Conservation (phyloP, 306 rosid species). For the Cicer pinnatifidum region DNA sequence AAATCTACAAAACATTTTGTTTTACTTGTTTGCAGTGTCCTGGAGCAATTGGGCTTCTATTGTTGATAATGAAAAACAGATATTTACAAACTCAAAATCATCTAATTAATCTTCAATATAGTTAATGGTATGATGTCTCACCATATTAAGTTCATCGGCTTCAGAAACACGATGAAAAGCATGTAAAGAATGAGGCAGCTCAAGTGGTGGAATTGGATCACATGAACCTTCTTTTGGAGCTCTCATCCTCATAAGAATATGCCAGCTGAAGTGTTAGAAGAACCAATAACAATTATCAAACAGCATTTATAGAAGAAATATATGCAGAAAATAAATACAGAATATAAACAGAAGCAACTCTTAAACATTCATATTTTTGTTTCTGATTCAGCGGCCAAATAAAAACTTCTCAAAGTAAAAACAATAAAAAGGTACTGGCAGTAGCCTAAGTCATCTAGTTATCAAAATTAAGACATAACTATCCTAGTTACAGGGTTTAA, state of each 20-base stretch:
- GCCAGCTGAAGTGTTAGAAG: constrained; percentile 67
- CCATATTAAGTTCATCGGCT: constrained; percentile 69
- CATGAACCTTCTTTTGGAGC: constrained; percentile 78
- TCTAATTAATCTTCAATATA: constrained; percentile 17
- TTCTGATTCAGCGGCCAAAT: background rate
- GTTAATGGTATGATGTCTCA: constrained; percentile 34
- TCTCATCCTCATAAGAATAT: constrained; percentile 90
- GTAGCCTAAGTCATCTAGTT: constrained; percentile 30
- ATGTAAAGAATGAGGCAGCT: constrained; percentile 90
- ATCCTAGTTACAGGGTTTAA: constrained; percentile 3
- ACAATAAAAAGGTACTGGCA: constrained; percentile 6
- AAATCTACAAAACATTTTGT: constrained; percentile 31
- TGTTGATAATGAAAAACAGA: constrained; percentile 15
- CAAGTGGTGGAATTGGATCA: constrained; percentile 92
- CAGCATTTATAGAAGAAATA: constrained; percentile 20
- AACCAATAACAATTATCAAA: constrained; percentile 43
- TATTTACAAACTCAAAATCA: constrained; percentile 14
- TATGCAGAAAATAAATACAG: background rate
- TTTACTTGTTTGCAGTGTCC: constrained; percentile 17
- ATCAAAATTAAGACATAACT: background rate
- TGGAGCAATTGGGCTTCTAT: constrained; percentile 1
- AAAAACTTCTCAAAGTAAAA: background rate
- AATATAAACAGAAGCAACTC: constrained; percentile 9
- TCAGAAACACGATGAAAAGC: constrained; percentile 84
- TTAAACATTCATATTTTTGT: constrained; percentile 23